Base-by-base conservation (phyloP, 2,329 filamentous ascomycete species). In the Talaromyces sp. region DNA sequence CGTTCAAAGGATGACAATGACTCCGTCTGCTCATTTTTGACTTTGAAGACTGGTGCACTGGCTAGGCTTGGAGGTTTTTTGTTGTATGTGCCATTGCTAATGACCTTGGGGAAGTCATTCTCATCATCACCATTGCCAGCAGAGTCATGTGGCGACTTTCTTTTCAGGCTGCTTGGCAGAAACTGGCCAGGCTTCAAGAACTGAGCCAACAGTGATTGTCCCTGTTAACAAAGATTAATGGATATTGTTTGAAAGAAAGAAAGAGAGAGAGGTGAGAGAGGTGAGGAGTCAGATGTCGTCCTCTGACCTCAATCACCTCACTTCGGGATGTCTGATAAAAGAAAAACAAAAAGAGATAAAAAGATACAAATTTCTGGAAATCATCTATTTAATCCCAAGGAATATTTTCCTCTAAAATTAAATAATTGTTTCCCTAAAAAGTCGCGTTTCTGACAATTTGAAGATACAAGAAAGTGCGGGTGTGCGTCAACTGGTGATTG, bases 331-430 rank as follows among this genome's bases (percentile, higher is more conserved):
- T 4, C 19, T 47, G 44, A 47, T 25, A 11, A 22, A 17, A 22
- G 4, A 47, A 8, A 47, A 11, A 22, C 22, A 25, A 10, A 28
- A 22, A n/a, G n/a, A 62, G 42, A 42, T 62, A 62, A 62, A 59
- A 62, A 59, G 22, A 53, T 28, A 32, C 27, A 59, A 62, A 56
- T 22, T 32, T 53, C 27, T 59, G 55, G 51, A 59, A 53, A 62
- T 53, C 49, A 62, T 39, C 33, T 42, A n/a, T 9, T 25, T 30
- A 52, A 36, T 19, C 49, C 51, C 17, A 51, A 33, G 36, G 28
- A 59, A 52, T 53, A 44, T n/a, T 55, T 25, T 55, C 11, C 47
- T 32, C 25, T 55, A 39, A 44, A 62, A 32, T 36, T 42, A 33
- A 59, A 36, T 10, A 56, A 25, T 30, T 22, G 28, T 42, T 28